Evolutionary conservation across 2,329 filamentous ascomycete species (phyloP), one percentile per base, ranked within the genome.

Genomic region (Fusarium sublunatum): DNA sequence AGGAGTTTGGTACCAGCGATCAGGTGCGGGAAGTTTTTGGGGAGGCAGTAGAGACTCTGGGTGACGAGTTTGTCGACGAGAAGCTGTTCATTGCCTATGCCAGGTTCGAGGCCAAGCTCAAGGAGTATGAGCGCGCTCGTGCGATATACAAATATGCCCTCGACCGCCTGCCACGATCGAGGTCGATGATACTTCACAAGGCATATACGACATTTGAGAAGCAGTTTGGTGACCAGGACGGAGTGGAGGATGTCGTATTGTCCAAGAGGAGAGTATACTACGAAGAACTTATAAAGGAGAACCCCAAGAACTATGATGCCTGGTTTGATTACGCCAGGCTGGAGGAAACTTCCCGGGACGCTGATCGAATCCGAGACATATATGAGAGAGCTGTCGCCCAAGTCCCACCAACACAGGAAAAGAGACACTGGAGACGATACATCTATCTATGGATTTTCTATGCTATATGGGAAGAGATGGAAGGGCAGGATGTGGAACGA

Each of bases 391-490:
- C 95, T 2, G 96, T 99, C 68, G 93, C 95, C 6, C 94, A 99
- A 73, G 88, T 98, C 12, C 95, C 95, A 3, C 94, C 95, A 0
- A 96, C 93, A 19, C 91, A 96, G 70, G 95, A 98, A 75, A 99
- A 99, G 82, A 87, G 95, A 42, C 93, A 98, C 76, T 99, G 95
- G 95, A 86, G 95, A 66, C 85, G 95, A 32, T 99, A 99, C 76
- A 96, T 99, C 58, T 99, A 98, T 74, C 85, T 99, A 2, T 99
- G 94, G 92, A 87, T 98, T 39, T 97, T 98, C 78, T 99, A 98
- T 76, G 95, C 95, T 9, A 81, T 97, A 15, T 98, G 91, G 87
- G 95, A 98, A 75, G 95, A 99, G 76, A 88, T 91, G 76, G 90
- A 94, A 64, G 90, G 89, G 32, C 89, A 90, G 67, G 92, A 98